These are phyloP conservation scores for Rhizopus delemar DNA, from an alignment of 371 early-diverging fungal species.

Conservation along the genomic window DNA sequence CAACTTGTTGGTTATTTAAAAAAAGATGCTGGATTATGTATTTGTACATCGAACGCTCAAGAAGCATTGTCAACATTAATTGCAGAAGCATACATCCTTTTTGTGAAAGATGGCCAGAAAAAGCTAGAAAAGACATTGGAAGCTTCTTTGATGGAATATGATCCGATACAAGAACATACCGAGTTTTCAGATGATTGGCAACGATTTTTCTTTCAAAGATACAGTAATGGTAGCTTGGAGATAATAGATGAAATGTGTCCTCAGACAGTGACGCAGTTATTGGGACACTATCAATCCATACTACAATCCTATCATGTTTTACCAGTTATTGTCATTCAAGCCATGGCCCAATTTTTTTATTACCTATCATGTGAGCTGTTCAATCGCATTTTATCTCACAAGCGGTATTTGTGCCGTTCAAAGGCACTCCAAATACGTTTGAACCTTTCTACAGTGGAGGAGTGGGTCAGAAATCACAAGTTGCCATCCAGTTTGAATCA, in stretches of 20 bases:
- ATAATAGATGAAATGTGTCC: slow-evolving; percentile 40
- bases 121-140: slow-evolving; percentile 64
- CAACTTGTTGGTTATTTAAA: slow-evolving; percentile 78
- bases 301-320: slow-evolving; percentile 64
- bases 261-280: slow-evolving; percentile 51
- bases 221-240: slow-evolving; percentile 16
- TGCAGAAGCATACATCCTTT: slow-evolving; percentile 63
- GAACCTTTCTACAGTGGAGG: slow-evolving; percentile 77
- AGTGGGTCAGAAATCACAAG: slow-evolving; percentile 72
- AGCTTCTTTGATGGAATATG: slow-evolving; percentile 71
- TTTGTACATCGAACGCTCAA: slow-evolving; percentile 62
- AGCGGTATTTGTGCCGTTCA: slow-evolving; percentile 76
- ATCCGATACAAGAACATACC: slow-evolving; percentile 64
- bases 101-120: slow-evolving; percentile 59
- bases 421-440: slow-evolving; percentile 82
- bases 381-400: slow-evolving; percentile 73
- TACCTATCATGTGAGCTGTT: slow-evolving; percentile 73
- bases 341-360: slow-evolving; percentile 71
- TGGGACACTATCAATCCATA: slow-evolving; percentile 44
- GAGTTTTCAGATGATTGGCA: slow-evolving; percentile 63
- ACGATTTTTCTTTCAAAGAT: slow-evolving; percentile 33
- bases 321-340: slow-evolving; percentile 42
- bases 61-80: slow-evolving; percentile 66
- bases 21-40: slow-evolving; percentile 72
- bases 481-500: slow-evolving; percentile 37